These are phyloP conservation scores for Paraurostyla sp. DNA, from an alignment of 73 alveolate species.

Conservation along the genomic window DNA sequence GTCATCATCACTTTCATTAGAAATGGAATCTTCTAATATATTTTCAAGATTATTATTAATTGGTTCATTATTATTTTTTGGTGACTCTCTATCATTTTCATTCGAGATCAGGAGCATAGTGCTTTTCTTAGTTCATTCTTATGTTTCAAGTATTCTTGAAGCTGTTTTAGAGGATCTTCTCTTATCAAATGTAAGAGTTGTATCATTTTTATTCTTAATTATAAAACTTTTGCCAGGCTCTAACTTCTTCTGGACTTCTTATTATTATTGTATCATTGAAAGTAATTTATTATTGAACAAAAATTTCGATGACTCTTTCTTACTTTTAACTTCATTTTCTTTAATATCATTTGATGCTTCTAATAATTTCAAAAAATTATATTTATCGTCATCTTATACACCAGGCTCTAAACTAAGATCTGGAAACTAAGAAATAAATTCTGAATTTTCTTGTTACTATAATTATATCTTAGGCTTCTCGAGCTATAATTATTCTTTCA, in stretches of 20 bases:
- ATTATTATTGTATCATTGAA: background rate
- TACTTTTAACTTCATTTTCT: no score
- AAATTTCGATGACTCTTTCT: background rate
- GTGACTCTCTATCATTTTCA: background rate
- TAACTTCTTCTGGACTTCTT: no score
- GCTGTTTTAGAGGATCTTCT: no score
- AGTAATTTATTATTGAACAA: background rate
- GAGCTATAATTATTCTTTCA: no score
- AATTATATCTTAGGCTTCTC: no score
- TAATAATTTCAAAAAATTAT: background rate
- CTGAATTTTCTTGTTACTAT: no score
- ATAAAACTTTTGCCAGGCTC: background rate
- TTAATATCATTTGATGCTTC: constrained; percentile 7
- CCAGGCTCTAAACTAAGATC: no score
- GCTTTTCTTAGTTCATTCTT: background rate
- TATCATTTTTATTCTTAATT: background rate
- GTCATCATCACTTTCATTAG: background rate
- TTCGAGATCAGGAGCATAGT: background rate
- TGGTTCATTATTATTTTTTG: background rate
- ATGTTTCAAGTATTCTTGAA: no score
- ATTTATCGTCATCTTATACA: background rate
- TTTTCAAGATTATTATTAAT: background rate
- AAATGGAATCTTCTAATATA: background rate
- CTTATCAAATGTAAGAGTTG: no score
- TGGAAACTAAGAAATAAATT: no score